These are phyloP conservation scores for Nasturtium officinale DNA, from an alignment of 345 rosid genomes.

Conservation along the genomic window DNA sequence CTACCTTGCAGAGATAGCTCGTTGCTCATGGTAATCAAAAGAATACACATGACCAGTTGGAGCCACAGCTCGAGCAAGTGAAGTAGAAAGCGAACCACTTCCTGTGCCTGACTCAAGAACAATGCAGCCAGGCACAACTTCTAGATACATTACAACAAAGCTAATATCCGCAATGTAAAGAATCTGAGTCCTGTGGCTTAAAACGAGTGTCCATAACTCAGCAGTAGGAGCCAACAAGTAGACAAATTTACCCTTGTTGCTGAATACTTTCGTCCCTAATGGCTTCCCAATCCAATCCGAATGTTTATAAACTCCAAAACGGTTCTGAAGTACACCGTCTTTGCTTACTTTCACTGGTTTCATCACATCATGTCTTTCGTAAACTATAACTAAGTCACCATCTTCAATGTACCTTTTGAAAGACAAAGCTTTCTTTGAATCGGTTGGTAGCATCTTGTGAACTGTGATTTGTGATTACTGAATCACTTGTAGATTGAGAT, in stretches of 20 bases:
- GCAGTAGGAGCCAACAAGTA: slow-evolving; percentile 87
- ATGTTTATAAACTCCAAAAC: slow-evolving; percentile 81
- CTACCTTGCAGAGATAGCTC: slow-evolving; percentile 91
- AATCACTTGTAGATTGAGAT: slow-evolving; percentile 68
- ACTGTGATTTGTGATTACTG: too few relatives aligned
- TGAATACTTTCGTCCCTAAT: slow-evolving; percentile 87
- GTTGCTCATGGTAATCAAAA: slow-evolving; percentile 91
- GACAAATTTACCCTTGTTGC: slow-evolving; percentile 82
- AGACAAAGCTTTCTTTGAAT: slow-evolving; percentile 56
- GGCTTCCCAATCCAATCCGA: slow-evolving; percentile 96
- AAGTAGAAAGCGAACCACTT: slow-evolving; percentile 87
- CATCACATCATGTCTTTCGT: slow-evolving; percentile 85
- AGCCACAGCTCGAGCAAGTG: slow-evolving; percentile 88
- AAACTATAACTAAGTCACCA: slow-evolving; percentile 81
- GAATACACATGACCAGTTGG: slow-evolving; percentile 92
- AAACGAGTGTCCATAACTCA: slow-evolving; percentile 89
- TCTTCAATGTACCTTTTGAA: slow-evolving; percentile 55
- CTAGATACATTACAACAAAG: slow-evolving; percentile 77
- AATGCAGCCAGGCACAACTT: slow-evolving; percentile 86
- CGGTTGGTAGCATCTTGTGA: slow-evolving; percentile 65
- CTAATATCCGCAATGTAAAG: slow-evolving; percentile 92
- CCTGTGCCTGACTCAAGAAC: slow-evolving; percentile 96
- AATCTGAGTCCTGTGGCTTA: slow-evolving; percentile 96
- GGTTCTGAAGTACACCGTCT: slow-evolving; percentile 73
- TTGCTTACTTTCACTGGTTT: slow-evolving; percentile 71